A percentile compares a stretch with the other conserved stretches of the same genome.
Conservation (phyloP, 345 rosid species). For the Eucalyptus dawsonii region DNA sequence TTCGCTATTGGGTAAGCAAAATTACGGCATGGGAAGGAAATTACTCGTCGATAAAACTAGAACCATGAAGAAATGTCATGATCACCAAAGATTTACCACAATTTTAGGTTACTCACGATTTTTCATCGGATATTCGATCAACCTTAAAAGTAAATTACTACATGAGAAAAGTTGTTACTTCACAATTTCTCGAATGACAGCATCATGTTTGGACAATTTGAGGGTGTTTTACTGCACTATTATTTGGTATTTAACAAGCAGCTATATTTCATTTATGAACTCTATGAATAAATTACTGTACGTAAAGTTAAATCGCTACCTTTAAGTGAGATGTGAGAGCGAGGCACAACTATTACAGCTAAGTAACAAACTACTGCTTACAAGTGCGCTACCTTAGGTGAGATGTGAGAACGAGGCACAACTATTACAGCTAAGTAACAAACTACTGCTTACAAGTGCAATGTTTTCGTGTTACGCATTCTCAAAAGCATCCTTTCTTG, state of each 20-base stretch:
- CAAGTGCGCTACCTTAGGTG: background rate
- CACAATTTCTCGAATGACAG: background rate
- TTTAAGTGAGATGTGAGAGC: background rate
- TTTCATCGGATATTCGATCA: background rate
- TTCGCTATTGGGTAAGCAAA: background rate
- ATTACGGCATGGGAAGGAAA: background rate
- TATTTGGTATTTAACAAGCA: background rate
- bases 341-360: background rate
- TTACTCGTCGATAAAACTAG: background rate
- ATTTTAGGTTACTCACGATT: rapidly evolving
- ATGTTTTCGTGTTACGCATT: too few species aligned
- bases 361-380: background rate
- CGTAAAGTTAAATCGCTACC: background rate
- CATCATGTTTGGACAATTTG: background rate
- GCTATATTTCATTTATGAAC: background rate
- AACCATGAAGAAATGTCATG: background rate
- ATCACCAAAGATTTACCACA: background rate
- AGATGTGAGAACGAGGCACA: too few species aligned
- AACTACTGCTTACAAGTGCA: too few species aligned
- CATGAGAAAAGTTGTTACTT: too few species aligned
- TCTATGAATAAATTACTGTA: background rate
- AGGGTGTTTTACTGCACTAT: background rate
- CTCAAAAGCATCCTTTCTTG: background rate
- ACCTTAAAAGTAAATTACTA: background rate
- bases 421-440: background rate